Conservation (phyloP, 768 basidiomycete species). For the Mycena albidolilacea region DNA sequence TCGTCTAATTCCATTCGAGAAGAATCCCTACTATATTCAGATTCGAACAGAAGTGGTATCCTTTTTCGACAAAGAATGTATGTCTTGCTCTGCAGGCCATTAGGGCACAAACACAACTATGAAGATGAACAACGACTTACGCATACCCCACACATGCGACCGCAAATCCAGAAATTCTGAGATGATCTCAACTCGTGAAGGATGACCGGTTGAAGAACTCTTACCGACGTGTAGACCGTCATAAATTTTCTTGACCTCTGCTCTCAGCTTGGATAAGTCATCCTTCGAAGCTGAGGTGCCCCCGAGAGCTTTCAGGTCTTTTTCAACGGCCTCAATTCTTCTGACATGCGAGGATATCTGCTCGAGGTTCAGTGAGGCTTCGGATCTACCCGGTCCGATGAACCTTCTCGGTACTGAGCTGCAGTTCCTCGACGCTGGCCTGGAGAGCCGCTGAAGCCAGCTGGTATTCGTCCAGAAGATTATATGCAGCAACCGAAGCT, state of each 20-base stretch:
- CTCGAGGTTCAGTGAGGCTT: neutral
- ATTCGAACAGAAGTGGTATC: conserved; percentile 68
- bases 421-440: conserved; percentile 89
- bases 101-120: neutral
- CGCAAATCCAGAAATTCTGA: conserved; percentile 86
- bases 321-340: conserved; percentile 90
- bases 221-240: conserved; percentile 86
- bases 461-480: conserved; percentile 93
- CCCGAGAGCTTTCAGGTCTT: conserved; percentile 84
- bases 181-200: neutral
- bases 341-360: conserved; percentile 89
- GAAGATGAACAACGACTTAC: conserved; percentile 62
- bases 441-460: conserved; percentile 89
- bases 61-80: conserved; percentile 81
- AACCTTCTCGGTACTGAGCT: conserved; percentile 87
- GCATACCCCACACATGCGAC: conserved; percentile 90
- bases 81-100: conserved; percentile 77
- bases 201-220: conserved; percentile 40
- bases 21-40: conserved; percentile 3
- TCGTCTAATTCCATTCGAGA: conserved; percentile 16
- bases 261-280: conserved; percentile 80
- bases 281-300: conserved; percentile 82
- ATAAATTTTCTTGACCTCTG: conserved; percentile 90
- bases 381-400: conserved; percentile 5
- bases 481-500: conserved; percentile 88